These are phyloP conservation scores for Urochloa ruziziensis DNA, from an alignment of 176 grass and related monocot species.

Conservation along the genomic window DNA sequence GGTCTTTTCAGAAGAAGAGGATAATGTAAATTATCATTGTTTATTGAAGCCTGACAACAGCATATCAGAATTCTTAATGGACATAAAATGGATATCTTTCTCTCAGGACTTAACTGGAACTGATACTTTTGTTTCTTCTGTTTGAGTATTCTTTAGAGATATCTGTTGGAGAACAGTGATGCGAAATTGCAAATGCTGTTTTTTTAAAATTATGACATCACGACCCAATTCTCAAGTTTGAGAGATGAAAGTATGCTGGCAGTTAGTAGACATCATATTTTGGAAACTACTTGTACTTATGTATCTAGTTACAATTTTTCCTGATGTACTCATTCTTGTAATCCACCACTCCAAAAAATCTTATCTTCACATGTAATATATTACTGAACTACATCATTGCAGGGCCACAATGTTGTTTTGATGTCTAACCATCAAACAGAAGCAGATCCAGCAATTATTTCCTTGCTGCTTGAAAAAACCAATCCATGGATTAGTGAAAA, in stretches of 20 bases:
- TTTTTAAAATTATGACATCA: not conserved
- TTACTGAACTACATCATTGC: conserved; percentile 31
- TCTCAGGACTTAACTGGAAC: not conserved
- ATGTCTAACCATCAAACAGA: conserved; percentile 99
- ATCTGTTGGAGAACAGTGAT: conserved; percentile 20
- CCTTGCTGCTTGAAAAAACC: conserved; percentile 80
- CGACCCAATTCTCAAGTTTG: not conserved
- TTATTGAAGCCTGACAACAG: not conserved
- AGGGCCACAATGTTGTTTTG: conserved; percentile 98
- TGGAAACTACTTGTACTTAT: not conserved
- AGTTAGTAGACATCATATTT: not conserved
- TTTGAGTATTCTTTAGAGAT: conserved; percentile 8
- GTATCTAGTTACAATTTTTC: not conserved
- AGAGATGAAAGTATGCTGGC: not conserved
- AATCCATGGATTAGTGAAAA: conserved; percentile 77
- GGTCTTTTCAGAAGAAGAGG: not conserved
- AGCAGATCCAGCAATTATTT: conserved; percentile 88
- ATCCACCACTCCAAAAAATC: not conserved
- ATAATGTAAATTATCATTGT: not conserved
- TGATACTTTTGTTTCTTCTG: not conserved
- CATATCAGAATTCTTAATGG: not conserved
- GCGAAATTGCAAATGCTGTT: not conserved
- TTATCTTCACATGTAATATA: not conserved
- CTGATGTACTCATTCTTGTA: not conserved
- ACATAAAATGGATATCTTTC: not conserved